Percentiles rank a stretch among this genome's conserved stretches.
Evolutionary conservation across 1,284 basidiomycete genomes (phyloP).

Genomic region (Ceratobasidium sp.): DNA sequence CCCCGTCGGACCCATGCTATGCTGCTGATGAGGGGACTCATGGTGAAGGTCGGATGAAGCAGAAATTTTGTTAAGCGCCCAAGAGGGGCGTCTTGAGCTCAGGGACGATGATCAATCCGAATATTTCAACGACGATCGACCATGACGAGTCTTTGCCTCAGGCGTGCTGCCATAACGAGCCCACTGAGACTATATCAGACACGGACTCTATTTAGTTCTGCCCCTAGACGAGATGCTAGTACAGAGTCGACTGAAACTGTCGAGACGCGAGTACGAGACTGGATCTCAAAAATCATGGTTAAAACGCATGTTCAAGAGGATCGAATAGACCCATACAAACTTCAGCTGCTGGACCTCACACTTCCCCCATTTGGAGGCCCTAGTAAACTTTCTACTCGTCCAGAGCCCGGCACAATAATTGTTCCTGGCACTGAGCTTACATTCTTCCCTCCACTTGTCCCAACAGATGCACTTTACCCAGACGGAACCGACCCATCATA

Average conservation of each 20-base stretch:
- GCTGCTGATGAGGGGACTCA: constrained; percentile 56
- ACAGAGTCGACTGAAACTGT: constrained; percentile 7
- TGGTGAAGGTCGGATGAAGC: constrained; percentile 10
- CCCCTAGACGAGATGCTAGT: neutral
- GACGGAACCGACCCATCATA: constrained; percentile 78
- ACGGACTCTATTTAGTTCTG: neutral
- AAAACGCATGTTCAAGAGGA: constrained; percentile 18
- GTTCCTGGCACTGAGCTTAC: constrained; percentile 56
- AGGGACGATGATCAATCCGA: neutral
- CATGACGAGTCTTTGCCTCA: too few relatives aligned
- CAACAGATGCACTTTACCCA: constrained; percentile 61
- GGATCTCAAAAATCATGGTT: constrained; percentile 8
- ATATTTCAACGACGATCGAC: neutral
- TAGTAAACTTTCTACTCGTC: neutral
- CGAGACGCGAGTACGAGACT: constrained; percentile 14
- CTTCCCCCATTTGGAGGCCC: constrained; percentile 9
- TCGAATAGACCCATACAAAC: constrained; percentile 14
- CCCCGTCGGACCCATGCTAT: constrained; percentile 83
- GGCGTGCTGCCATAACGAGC: too few relatives aligned
- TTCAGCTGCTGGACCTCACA: constrained; percentile 26
- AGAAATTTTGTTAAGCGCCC: constrained; percentile 38
- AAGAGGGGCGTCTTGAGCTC: constrained; percentile 21
- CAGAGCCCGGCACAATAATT: neutral
- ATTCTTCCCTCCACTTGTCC: constrained; percentile 73
- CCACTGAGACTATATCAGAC: too few relatives aligned